Base-by-base conservation (phyloP, 2,329 filamentous ascomycete genomes). In the Claviceps spartinae region DNA sequence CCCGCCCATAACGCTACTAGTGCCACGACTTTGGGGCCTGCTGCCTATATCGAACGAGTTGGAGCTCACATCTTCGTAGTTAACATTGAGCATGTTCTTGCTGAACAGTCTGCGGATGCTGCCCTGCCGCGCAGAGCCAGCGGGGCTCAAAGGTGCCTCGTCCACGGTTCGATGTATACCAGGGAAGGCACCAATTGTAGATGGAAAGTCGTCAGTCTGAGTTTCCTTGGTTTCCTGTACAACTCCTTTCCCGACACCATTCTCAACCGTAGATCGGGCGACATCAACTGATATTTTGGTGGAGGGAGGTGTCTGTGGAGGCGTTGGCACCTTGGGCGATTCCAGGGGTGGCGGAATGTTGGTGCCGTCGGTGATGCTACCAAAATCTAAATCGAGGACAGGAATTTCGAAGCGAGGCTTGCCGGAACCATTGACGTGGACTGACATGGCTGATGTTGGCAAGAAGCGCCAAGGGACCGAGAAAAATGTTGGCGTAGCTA, bases 361-460 rank as follows among this genome's bases (percentile, higher is more conserved):
- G 62, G 78, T 82, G 51, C 78, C 78, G 42, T 81, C 78, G 44
- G 78, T 81, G 61, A 82, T 68, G 47, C 73, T 78, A 54, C 73
- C 71, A 59, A 81, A 79, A 57, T 79, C 74, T 67, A 82, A 72
- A 56, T 81, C 69, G 55, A 82, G 71, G 47, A 71, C 73, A 8
- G 78, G 78, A 53, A 82, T 72, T 66, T 81, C 75, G 56, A 82
- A 81, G 58, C 69, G 70, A 53, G 62, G 58, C 53, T 58, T 58
- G 46, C 55, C 54, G 36, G 59, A 55, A 54, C 59, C 59, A 55
- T 63, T 63, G 53, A 62, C 52, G 52, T 61, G 58, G 58, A 65
- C 60, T 55, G 66, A 60, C 66, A 69, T 69, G 48, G 49, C 53
- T 51, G 52, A 44, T 36, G 38, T 40, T 38, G 34, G 13, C 8